Base-by-base conservation (phyloP, 2,329 filamentous ascomycete species). In the Aureobasidium uvarum region DNA sequence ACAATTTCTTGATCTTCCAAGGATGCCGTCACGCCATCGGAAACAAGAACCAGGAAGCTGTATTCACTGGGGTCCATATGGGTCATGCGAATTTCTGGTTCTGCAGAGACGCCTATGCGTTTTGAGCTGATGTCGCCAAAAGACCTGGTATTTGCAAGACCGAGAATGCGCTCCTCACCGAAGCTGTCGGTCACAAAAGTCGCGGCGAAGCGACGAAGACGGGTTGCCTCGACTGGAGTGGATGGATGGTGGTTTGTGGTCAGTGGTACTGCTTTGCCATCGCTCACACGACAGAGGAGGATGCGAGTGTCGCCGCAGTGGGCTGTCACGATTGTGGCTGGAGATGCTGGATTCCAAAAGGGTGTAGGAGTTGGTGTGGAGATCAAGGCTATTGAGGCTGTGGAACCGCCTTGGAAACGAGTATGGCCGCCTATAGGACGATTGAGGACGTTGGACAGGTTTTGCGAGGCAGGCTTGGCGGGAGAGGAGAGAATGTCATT, bases 261-360 rank as follows among this genome's bases (percentile, higher is more conserved):
- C 43, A 96, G 76, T 0, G 94, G 90, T 2, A 90, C 84, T 0
- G 93, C 88, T 51, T 87, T 82, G 7, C 95, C 95, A 0, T 91
- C 94, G 16, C 85, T 83, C 0, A 94, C 96, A 64, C 92, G 89
- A 79, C 93, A 98, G 38, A 99, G 86, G 2, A 99, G 81, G 67
- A 97, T 89, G 62, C 95, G 87, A 1, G 92, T 97, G 76, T 99
- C 95, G 67, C 95, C 95, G 2, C 97, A 92, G 74, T 99, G 95
- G 0, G 92, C 92, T 7, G 92, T 89, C 18, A 96, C 79, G 41
- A 99, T 79, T 0, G 92, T 96, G 0, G 90, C 92, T 3, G 91
- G 89, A 0, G 92, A 89, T 4, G 88, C 86, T 0, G 95, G 95
- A 72, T 98, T 91, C 95, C 95, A 99, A 77, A 96, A 99, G 0